phyloP scores from a whole-genome alignment of 2,329 filamentous ascomycete species.

The Ceratocystis diversiconidia region DNA sequence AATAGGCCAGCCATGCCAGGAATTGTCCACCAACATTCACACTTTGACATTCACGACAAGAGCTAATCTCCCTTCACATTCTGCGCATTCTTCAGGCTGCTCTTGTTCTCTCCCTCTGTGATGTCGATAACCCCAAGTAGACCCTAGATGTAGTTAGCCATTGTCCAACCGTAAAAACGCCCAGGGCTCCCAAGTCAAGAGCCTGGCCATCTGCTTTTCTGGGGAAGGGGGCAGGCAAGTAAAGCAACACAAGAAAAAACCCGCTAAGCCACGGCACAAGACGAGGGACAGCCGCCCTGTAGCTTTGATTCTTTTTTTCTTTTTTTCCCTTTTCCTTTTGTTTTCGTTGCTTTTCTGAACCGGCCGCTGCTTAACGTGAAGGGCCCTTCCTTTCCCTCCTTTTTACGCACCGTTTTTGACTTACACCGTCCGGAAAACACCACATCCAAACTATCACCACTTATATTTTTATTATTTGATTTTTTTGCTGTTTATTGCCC shows the following conservation, averaged over 20 bases:
- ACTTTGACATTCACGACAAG: background rate
- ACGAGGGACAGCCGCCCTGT: background rate
- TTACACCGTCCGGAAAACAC: conserved; percentile 5
- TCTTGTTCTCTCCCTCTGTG: background rate
- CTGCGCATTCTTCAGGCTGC: background rate
- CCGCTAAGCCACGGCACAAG: conserved; percentile 3
- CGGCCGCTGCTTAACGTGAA: background rate
- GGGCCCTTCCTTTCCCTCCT: background rate
- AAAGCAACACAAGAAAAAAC: background rate
- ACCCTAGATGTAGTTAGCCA: background rate
- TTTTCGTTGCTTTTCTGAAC: background rate
- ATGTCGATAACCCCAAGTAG: background rate
- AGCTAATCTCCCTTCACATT: background rate
- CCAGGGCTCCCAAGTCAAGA: background rate
- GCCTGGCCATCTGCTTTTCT: background rate
- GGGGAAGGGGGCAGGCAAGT: background rate
- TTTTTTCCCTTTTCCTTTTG: background rate
- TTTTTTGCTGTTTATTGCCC: background rate
- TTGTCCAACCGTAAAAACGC: background rate
- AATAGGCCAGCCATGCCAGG: background rate
- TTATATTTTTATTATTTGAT: background rate
- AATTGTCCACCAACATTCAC: background rate
- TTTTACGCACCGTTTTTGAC: background rate
- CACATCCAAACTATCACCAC: conserved; percentile 3
- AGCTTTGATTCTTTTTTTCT: background rate